Base-by-base conservation (phyloP, 129 eudicot genomes). In the Flaveria sonorensis region DNA sequence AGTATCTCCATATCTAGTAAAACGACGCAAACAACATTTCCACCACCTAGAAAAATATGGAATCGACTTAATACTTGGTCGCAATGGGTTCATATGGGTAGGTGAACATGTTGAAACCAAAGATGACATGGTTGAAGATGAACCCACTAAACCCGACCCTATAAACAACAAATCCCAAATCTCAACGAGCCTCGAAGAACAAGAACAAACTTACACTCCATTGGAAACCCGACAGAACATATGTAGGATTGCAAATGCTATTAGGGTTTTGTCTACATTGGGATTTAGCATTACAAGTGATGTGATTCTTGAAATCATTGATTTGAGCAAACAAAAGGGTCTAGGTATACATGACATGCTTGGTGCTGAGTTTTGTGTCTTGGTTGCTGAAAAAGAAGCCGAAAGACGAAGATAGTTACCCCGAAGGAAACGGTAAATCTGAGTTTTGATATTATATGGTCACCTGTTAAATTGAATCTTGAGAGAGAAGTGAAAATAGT, bases 41-140 rank as follows among this genome's bases (percentile, higher is more conserved):
- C 96, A 93, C 81, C 84, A 87, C 60, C 72, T 94, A 19, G 92
- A 89, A 32, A 80, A 83, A 36, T 93, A 84, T 19, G 85, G 89
- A 10, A 87, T 91, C 46, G 96, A 89, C 86, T 75, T 94, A 62
- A 88, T 94, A 68, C 81, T 94, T 28, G 99, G 97, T 10, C 88
- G 96, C 43, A 94, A 94, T 65, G 97, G 99, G 19, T 91, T 86
- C 81, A 79, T 94, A 32, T 94, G 99, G 99, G 88, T 94, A 24
- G 99, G 97, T 71, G 92, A 94, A 75, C 96, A 85, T 55, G 87
- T 91, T 73, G 97, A 81, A 78, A 71, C 72, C 45, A 86, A 86
- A 81, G 96, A 94, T 79, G 83, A 76, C 81, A 85, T 88, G 86
- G 66, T 73, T 63, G 96, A 87, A 68, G 96, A 89, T 53, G 84